Percentiles rank a stretch among this genome's conserved stretches.
These are phyloP conservation scores for Pseudopithomyces maydicus DNA, from an alignment of 2,329 filamentous ascomycete species.

Conservation along the genomic window DNA sequence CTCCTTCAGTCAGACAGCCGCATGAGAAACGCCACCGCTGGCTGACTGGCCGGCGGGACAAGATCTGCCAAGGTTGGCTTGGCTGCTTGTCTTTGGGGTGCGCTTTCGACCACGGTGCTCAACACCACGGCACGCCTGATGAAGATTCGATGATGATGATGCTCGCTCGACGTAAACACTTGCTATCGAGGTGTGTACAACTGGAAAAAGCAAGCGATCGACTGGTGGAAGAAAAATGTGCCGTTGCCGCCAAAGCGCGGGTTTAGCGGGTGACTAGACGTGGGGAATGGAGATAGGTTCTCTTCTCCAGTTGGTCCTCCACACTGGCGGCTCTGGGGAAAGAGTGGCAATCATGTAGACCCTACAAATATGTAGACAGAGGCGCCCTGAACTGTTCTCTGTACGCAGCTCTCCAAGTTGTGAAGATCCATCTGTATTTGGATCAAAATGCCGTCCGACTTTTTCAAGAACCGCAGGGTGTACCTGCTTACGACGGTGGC, in stretches of 20 bases:
- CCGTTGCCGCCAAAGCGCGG: not conserved
- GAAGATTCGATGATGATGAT: not conserved
- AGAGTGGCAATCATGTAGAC: not conserved
- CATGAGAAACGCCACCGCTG: not conserved
- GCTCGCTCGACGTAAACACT: not conserved
- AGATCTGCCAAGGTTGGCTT: constrained; percentile 2
- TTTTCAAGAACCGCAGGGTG: constrained; percentile 51
- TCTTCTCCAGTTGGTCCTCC: not conserved
- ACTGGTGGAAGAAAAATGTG: constrained; percentile 5
- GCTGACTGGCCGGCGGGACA: not conserved
- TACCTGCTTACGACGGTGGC: constrained; percentile 52
- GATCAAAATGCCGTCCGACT: constrained; percentile 16
- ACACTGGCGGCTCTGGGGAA: not conserved
- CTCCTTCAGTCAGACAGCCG: not conserved
- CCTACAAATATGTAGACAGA: not conserved
- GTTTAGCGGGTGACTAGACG: constrained; percentile 2
- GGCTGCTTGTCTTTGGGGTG: not conserved
- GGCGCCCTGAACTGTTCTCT: not conserved
- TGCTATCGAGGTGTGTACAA: not conserved
- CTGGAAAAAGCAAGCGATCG: not conserved
- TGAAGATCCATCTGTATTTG: not conserved
- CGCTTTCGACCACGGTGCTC: not conserved
- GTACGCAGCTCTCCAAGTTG: not conserved
- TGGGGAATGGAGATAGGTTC: not conserved
- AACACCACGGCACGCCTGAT: constrained; percentile 1